Evolutionary conservation across 768 basidiomycete species (phyloP), one percentile per base, ranked within the genome.

Genomic region (Trametes coccinea): DNA sequence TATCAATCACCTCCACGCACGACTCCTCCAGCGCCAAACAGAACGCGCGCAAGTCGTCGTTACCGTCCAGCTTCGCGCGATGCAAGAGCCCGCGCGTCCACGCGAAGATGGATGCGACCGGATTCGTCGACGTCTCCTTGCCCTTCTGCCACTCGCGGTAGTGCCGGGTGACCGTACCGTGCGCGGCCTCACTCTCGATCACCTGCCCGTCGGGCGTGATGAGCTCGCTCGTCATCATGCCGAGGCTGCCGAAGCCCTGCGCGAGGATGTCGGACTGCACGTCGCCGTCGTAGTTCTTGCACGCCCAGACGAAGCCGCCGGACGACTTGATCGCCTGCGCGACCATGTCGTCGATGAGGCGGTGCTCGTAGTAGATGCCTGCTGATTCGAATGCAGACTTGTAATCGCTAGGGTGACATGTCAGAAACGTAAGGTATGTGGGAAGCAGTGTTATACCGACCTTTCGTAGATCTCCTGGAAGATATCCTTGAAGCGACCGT

Each of bases 401-500:
- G 82, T 94, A 95, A 59, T 86, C 76, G 10, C 84, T 86, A 62
- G 9, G 29, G 29, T 22, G 16, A 39, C 11, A 50, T 14, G 37
- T 43, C 30, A 46, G 43, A 27, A 31, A 37, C 27, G 11, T 11
- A 39, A 43, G 9, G 33, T 13, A 22, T 29, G 10, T 34, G n/a
- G 34, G 6, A 14, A 17, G 29, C 7, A 14, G 33, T 5, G 31
- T 34, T 31, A 2, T 1, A 77, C 82, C 55, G 59, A 84, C 80
- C 79, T 69, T 6, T 96, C 92, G 74, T 93, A 99, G 69, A 98
- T 88, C 70, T 97, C 94, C 75, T 98, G 88, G 88, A 99, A 97
- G 72, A 96, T 95, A 70, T 99, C 97, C 81, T 99, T 99, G 86
- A 98, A 99, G 33, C 95, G 86, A 46, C 97, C 97, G 71, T 98